A percentile compares a stretch with the other conserved stretches of the same genome.
Evolutionary conservation across 495 filamentous ascomycete genomes (phyloP).

Genomic region (Echria macrotheca): DNA sequence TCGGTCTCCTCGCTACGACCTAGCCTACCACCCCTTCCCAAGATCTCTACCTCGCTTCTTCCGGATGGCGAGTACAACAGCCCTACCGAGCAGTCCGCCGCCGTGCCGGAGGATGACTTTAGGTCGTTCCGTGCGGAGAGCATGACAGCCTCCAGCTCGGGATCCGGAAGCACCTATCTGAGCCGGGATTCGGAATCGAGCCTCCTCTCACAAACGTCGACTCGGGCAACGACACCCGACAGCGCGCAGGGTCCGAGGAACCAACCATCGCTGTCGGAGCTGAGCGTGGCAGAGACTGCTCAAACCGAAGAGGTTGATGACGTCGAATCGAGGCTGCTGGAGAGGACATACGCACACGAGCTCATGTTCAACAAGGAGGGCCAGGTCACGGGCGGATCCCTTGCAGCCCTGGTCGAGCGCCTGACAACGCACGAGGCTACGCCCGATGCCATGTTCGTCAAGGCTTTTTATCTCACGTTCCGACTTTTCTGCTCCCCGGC

Average conservation of each 20-base stretch:
- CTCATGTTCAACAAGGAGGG: conserved; percentile 90
- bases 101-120: conserved; percentile 41
- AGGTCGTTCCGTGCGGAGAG: conserved; percentile 45
- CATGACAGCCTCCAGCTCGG: conserved; percentile 47
- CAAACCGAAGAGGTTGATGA: conserved; percentile 71
- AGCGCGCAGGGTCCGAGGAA: conserved; percentile 36
- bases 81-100: conserved; percentile 37
- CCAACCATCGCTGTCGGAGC: conserved; percentile 48
- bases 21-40: conserved; percentile 40
- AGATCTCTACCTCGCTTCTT: conserved; percentile 42
- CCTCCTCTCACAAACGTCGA: conserved; percentile 74
- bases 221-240: conserved; percentile 86
- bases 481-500: conserved; percentile 83
- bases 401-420: conserved; percentile 86
- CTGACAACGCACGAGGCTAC: conserved; percentile 91
- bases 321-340: conserved; percentile 71
- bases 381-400: conserved; percentile 85
- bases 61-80: conserved; percentile 43
- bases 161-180: conserved; percentile 65
- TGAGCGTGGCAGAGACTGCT: conserved; percentile 54
- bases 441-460: conserved; percentile 87
- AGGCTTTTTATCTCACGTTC: conserved; percentile 96
- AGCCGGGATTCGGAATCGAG: conserved; percentile 81
- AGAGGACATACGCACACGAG: conserved; percentile 85
- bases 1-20: conserved; percentile 39